Conservation (phyloP, 768 basidiomycete species). For the Pleurotus tuber-regium region DNA sequence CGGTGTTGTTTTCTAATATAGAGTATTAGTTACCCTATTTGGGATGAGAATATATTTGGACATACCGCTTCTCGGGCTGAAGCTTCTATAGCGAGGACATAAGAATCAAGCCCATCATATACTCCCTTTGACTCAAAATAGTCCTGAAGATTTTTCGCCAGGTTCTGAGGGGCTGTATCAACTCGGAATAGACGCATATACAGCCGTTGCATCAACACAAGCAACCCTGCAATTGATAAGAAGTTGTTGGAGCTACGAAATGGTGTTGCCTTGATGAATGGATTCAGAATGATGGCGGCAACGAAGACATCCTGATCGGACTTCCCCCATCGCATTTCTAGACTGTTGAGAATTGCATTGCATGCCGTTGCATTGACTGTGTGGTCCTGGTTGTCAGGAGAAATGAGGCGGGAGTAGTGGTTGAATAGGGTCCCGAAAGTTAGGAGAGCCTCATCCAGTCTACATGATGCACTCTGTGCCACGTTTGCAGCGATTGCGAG, state of each 20-base stretch:
- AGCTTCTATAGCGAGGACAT: not conserved
- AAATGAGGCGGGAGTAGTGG: no score
- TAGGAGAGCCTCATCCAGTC: conserved; percentile 5
- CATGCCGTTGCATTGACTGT: no score
- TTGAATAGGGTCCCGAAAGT: not conserved
- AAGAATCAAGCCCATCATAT: not conserved
- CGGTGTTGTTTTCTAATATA: conserved; percentile 1
- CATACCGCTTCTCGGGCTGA: not conserved
- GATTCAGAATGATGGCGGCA: conserved; percentile 29
- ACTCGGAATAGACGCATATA: not conserved
- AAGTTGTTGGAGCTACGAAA: conserved; percentile 13
- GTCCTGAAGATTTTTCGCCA: not conserved
- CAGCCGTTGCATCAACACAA: not conserved
- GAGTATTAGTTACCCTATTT: no score
- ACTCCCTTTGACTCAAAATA: not conserved
- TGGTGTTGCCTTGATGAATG: conserved; percentile 16
- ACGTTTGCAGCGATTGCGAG: conserved; percentile 17
- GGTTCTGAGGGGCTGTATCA: not conserved
- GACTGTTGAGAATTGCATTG: conserved; percentile 11
- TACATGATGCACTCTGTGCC: conserved; percentile 21
- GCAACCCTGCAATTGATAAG: not conserved
- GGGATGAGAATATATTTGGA: not conserved
- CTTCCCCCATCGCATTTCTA: conserved; percentile 25
- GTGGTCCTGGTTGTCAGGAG: conserved; percentile 13
- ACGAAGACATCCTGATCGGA: no score